These are phyloP conservation scores for Zizania palustris DNA, from an alignment of 202 grass and related monocot genomes.

Conservation along the genomic window DNA sequence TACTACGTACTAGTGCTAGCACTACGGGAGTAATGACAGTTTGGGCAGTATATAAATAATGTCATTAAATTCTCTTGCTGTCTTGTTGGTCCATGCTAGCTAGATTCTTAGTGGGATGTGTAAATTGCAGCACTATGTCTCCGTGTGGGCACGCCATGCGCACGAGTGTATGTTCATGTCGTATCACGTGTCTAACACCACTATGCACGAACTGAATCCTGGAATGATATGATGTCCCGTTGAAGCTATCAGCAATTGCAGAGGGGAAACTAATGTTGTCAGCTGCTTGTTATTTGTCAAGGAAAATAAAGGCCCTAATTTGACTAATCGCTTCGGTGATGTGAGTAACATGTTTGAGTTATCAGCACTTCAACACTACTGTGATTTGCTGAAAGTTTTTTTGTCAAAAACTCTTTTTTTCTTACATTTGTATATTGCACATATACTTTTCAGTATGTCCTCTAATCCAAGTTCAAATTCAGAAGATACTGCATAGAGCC, in stretches of 20 bases:
- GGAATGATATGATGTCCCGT: conserved; percentile 37
- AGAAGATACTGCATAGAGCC: conserved; percentile 12
- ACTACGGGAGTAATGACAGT: conserved; percentile 35
- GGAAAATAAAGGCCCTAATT: conserved; percentile 18
- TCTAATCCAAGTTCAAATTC: neutral
- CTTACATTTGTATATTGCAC: conserved; percentile 5
- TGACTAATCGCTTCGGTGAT: conserved; percentile 5
- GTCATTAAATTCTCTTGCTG: conserved; percentile 40
- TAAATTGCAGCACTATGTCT: conserved; percentile 46
- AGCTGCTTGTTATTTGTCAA: conserved; percentile 34
- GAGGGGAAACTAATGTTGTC: conserved; percentile 9
- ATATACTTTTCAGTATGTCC: neutral
- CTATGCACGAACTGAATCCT: conserved; percentile 48
- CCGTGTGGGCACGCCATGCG: conserved; percentile 49
- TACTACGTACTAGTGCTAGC: neutral
- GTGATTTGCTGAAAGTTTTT: conserved; percentile 18
- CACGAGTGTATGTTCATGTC: conserved; percentile 56
- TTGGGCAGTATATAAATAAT: conserved; percentile 44
- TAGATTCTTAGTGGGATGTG: conserved; percentile 65
- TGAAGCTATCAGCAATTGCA: conserved; percentile 26
- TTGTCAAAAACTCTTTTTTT: neutral
- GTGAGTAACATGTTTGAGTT: neutral
- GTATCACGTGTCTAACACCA: conserved; percentile 46
- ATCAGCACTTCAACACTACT: neutral
- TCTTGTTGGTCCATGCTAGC: conserved; percentile 50